Evolutionary conservation across 1,139 yeast species (phyloP).

Genomic region (Ogataea hybrid): DNA sequence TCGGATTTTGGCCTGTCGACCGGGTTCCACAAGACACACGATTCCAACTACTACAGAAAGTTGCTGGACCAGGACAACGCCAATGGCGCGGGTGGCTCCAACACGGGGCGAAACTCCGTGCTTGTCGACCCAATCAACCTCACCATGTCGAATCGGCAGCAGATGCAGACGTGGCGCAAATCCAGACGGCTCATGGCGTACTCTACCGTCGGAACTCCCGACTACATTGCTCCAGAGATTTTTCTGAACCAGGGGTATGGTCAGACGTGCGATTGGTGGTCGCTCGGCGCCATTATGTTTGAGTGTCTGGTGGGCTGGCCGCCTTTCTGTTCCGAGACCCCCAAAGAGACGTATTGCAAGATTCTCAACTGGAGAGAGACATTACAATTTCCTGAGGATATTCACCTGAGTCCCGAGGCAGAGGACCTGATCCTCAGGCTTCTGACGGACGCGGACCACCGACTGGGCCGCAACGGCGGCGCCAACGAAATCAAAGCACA

Average conservation of each 20-base stretch:
- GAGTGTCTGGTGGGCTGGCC: slow-evolving; percentile 99
- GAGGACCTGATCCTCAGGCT: slow-evolving; percentile 87
- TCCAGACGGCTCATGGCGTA: slow-evolving; percentile 96
- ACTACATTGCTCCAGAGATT: slow-evolving; percentile 97
- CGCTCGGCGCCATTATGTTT: slow-evolving; percentile 97
- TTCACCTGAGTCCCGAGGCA: slow-evolving; percentile 89
- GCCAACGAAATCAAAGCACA: slow-evolving; percentile 91
- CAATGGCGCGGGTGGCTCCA: slow-evolving; percentile 30
- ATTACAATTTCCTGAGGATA: slow-evolving; percentile 90
- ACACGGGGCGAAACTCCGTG: slow-evolving; percentile 64
- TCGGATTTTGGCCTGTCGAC: slow-evolving; percentile 85
- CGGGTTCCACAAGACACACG: slow-evolving; percentile 84
- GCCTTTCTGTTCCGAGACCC: slow-evolving; percentile 97
- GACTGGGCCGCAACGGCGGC: slow-evolving; percentile 90
- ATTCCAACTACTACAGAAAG: slow-evolving; percentile 72
- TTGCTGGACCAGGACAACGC: slow-evolving; percentile 56
- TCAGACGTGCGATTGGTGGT: slow-evolving; percentile 99
- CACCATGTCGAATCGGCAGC: slow-evolving; percentile 95
- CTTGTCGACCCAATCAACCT: slow-evolving; percentile 93
- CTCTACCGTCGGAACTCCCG: slow-evolving; percentile 98
- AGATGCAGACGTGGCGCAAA: slow-evolving; percentile 98
- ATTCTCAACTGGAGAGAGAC: slow-evolving; percentile 95
- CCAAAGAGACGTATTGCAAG: slow-evolving; percentile 96
- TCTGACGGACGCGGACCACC: slow-evolving; percentile 77
- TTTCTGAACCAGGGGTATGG: slow-evolving; percentile 97